phyloP scores from a whole-genome alignment of 768 basidiomycete genomes.

The Auricularia heimuer region DNA sequence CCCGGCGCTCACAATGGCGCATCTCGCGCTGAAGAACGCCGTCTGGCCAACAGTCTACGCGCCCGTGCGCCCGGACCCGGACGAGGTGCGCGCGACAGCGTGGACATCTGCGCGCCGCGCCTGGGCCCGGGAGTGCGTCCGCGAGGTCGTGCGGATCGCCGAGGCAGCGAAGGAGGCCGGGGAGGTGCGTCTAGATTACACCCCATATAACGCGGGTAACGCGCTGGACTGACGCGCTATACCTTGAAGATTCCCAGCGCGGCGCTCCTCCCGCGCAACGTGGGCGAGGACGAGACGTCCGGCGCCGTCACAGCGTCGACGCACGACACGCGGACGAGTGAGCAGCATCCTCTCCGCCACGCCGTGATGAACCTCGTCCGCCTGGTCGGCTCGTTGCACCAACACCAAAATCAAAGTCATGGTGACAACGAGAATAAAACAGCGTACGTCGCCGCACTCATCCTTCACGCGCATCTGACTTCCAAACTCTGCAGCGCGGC shows the following conservation, averaged over 20 bases:
- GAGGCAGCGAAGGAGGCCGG: constrained; percentile 33
- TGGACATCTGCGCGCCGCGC: constrained; percentile 57
- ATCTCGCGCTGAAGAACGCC: constrained; percentile 53
- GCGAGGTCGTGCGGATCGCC: constrained; percentile 41
- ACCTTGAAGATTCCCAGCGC: constrained; percentile 58
- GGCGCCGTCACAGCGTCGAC: constrained; percentile 21
- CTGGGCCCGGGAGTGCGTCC: constrained; percentile 72
- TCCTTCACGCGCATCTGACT: neutral
- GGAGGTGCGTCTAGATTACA: constrained; percentile 40
- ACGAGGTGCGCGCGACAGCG: constrained; percentile 29
- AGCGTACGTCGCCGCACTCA: neutral
- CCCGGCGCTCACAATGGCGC: constrained; percentile 56
- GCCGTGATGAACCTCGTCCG: constrained; percentile 70
- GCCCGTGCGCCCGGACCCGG: constrained; percentile 58
- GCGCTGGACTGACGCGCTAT: constrained; percentile 2
- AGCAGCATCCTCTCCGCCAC: constrained; percentile 74
- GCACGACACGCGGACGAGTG: constrained; percentile 60
- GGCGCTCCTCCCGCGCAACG: constrained; percentile 48
- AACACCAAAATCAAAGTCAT: too few species aligned
- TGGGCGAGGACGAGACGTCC: constrained; percentile 32
- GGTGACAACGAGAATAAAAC: neutral
- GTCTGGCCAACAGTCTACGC: constrained; percentile 84
- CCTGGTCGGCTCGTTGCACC: constrained; percentile 32
- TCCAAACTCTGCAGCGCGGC: neutral
- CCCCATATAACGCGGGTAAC: neutral